Evolutionary conservation across 495 filamentous ascomycete genomes (phyloP).

Genomic region (Aspergillus nidulans): DNA sequence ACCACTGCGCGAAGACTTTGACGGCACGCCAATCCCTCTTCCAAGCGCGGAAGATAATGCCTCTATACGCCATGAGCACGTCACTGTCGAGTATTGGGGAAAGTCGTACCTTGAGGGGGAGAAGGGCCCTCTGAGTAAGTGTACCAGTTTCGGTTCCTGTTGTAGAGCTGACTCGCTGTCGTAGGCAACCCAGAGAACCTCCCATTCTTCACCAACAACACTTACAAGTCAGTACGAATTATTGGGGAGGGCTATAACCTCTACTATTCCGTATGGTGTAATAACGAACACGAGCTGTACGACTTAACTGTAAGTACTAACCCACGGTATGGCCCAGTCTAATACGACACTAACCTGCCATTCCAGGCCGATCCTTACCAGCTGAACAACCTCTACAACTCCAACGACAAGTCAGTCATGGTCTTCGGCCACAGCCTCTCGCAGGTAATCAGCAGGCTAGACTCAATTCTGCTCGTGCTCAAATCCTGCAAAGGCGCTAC

Average conservation of each 20-base stretch:
- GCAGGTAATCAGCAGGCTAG: constrained; percentile 41
- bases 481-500: constrained; percentile 51
- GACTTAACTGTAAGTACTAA: constrained; percentile 40
- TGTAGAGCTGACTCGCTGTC: constrained; percentile 40
- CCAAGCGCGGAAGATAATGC: neutral
- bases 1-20: constrained; percentile 50
- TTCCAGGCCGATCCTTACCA: constrained; percentile 47
- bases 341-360: too few species aligned
- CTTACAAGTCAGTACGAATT: constrained; percentile 52
- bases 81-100: constrained; percentile 56
- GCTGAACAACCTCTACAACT: constrained; percentile 45
- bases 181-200: neutral
- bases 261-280: constrained; percentile 58
- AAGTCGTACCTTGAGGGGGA: constrained; percentile 32
- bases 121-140: constrained; percentile 7
- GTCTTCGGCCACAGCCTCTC: neutral
- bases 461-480: constrained; percentile 54
- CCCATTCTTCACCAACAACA: constrained; percentile 38
- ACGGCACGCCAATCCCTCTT: constrained; percentile 55
- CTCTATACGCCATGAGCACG: constrained; percentile 42
- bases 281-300: constrained; percentile 52
- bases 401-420: neutral
- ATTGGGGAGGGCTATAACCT: constrained; percentile 44
- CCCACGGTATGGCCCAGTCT: too few species aligned
- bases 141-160: too few species aligned